phyloP scores from a whole-genome alignment of 116 monocot species.

The Zostera marina region DNA sequence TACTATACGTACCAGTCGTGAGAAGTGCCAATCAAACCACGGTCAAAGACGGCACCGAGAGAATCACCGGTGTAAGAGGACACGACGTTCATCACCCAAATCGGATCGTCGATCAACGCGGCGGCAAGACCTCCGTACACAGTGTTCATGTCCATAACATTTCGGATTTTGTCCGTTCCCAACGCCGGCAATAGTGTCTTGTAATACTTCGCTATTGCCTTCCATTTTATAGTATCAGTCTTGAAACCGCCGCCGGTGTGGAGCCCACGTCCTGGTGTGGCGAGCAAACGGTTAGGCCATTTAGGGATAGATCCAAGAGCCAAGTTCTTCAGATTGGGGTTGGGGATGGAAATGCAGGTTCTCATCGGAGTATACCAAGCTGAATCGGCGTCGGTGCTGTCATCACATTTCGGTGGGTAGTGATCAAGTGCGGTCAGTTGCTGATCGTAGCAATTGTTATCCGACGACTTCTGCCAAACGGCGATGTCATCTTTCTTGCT shows the following conservation, averaged over 20 bases:
- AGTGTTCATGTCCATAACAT: slow-evolving; percentile 95
- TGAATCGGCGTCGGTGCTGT: slow-evolving; percentile 66
- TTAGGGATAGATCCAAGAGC: slow-evolving; percentile 46
- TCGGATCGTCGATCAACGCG: slow-evolving; percentile 40
- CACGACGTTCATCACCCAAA: slow-evolving; percentile 97
- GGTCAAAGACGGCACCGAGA: slow-evolving; percentile 69
- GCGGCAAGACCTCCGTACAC: slow-evolving; percentile 84
- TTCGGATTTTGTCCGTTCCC: slow-evolving; percentile 58
- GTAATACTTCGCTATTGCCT: slow-evolving; percentile 58
- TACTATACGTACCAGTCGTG: slow-evolving; percentile 30
- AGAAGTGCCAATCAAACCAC: slow-evolving; percentile 70
- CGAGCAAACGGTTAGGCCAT: slow-evolving; percentile 54
- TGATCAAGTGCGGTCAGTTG: slow-evolving; percentile 22
- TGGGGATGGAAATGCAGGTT: slow-evolving; percentile 48
- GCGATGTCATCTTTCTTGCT: slow-evolving; percentile 85
- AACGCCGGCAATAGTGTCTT: slow-evolving; percentile 50
- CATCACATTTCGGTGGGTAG: slow-evolving; percentile 73
- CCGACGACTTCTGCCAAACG: slow-evolving; percentile 72
- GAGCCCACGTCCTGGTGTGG: slow-evolving; percentile 53
- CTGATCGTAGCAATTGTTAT: slow-evolving; percentile 54
- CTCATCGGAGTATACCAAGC: slow-evolving; percentile 80
- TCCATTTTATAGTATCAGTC: slow-evolving; percentile 80
- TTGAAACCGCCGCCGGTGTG: slow-evolving; percentile 39
- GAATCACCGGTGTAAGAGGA: slow-evolving; percentile 60
- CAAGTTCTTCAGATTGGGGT: slow-evolving; percentile 41